Evolutionary conservation across 208 protist genomes (phyloP), one percentile per base, ranked within the genome.

Genomic region (Acanthamoeba triangularis): DNA sequence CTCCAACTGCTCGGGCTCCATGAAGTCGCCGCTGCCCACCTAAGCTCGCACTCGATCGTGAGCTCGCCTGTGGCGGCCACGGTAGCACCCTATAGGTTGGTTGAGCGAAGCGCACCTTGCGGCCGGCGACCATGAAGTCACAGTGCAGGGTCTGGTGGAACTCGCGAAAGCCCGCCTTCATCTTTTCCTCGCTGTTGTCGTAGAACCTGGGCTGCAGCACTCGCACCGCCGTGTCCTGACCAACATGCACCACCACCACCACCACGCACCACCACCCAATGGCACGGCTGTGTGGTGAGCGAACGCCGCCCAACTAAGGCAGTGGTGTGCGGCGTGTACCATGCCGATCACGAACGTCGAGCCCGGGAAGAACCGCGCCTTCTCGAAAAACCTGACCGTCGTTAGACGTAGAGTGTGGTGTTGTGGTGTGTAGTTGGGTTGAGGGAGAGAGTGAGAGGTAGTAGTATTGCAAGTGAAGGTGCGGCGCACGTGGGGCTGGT

Each of bases 121-220:
- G 49, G n/a, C 84, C 84, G 28, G 84, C 84, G 10, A 90, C 84
- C 18, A 90, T 90, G 84, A 90, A 90, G 84, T 90, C 84, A 49
- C 84, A 90, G 14, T 37, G 16, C 5, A 52, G 49, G 0, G 84
- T 65, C 63, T 90, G 28, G 44, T 90, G 52, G 35, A 88, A 88
- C 59, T 90, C 84, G 11, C 52, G 49, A 6, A 90, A 47, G 47
- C 41, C 84, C 0, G 0, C 16, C n/a, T 47, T 90, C 84, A 90
- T 90, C 84, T 90, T 61, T 20, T 90, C 49, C 10, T 67, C 59
- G 49, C 84, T 67, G 35, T 90, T 90, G 59, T 67, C 84, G 59
- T 90, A 90, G 59, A 69, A 90, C 84, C 59, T 59, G 59, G 84
- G 49, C 54, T 90, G 54, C 28, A 90, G 28, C 14, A 90, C 59